Conservation (phyloP, 257 asterid species). For the Solanum stenotomum region DNA sequence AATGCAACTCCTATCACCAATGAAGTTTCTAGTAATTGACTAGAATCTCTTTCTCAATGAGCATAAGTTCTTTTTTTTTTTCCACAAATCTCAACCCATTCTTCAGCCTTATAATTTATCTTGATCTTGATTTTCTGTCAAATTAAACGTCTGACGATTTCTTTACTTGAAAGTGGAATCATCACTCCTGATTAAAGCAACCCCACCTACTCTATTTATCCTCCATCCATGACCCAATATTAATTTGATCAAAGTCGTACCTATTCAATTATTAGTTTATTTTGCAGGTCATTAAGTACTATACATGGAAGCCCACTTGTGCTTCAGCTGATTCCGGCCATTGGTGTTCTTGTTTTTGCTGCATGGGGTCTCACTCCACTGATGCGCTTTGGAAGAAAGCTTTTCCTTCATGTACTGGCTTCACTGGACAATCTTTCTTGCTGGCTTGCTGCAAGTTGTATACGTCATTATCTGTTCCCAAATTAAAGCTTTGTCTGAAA, state of each 20-base stretch:
- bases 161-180: not conserved
- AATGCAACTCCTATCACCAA: not conserved
- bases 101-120: not conserved
- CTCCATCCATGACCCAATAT: not conserved
- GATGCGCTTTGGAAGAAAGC: conserved; percentile 49
- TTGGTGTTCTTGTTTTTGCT: conserved; percentile 55
- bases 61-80: not conserved
- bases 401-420: conserved; percentile 47
- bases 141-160: not conserved
- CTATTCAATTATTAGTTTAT: not conserved
- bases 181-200: not conserved
- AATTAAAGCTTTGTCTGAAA: not conserved
- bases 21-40: not conserved
- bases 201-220: not conserved
- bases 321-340: conserved; percentile 25
- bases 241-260: not conserved
- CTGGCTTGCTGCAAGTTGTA: not conserved
- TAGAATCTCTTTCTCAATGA: not conserved
- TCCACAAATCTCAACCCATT: not conserved
- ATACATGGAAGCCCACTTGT: conserved; percentile 13
- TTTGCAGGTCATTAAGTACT: conserved; percentile 18
- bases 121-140: not conserved
- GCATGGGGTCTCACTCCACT: conserved; percentile 87
- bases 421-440: conserved; percentile 1
- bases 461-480: not conserved